These are phyloP conservation scores for Scedosporium aurantiacum DNA, from an alignment of 2,329 filamentous ascomycete genomes.

Conservation along the genomic window DNA sequence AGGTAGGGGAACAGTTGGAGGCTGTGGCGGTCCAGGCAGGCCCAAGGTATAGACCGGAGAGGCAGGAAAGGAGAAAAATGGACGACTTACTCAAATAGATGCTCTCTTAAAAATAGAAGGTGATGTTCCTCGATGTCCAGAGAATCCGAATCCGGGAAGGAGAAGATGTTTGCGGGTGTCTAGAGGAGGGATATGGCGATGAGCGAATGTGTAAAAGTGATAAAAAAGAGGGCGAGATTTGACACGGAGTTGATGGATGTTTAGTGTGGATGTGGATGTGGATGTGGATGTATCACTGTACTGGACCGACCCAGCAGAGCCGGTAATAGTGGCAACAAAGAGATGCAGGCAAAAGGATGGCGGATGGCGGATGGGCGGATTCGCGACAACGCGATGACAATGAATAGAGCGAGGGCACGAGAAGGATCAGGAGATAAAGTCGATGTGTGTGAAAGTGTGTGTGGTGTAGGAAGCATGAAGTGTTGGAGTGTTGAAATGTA, in stretches of 20 bases:
- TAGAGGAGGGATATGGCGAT: background rate
- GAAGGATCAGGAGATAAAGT: background rate
- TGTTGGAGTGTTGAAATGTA: background rate
- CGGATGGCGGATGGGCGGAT: background rate
- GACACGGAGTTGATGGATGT: background rate
- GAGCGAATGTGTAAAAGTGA: conserved; percentile 9
- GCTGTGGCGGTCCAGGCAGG: too few species aligned
- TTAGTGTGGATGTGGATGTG: conserved; percentile 2
- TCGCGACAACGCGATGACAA: background rate
- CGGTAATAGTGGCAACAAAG: conserved; percentile 1
- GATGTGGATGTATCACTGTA: conserved; percentile 3
- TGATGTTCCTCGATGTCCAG: background rate
- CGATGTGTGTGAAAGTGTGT: background rate
- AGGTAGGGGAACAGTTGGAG: too few species aligned
- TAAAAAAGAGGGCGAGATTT: conserved; percentile 12
- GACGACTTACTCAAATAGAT: background rate
- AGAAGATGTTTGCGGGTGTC: background rate
- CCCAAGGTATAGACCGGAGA: too few species aligned
- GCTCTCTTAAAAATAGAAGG: background rate
- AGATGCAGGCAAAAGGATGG: background rate
- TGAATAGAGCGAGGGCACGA: background rate
- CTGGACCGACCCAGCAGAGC: conserved; percentile 4
- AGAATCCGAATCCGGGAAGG: background rate
- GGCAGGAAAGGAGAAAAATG: background rate
- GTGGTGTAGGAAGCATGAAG: background rate